phyloP scores from a whole-genome alignment of 2,329 filamentous ascomycete genomes.

The Geosmithia morbida region DNA sequence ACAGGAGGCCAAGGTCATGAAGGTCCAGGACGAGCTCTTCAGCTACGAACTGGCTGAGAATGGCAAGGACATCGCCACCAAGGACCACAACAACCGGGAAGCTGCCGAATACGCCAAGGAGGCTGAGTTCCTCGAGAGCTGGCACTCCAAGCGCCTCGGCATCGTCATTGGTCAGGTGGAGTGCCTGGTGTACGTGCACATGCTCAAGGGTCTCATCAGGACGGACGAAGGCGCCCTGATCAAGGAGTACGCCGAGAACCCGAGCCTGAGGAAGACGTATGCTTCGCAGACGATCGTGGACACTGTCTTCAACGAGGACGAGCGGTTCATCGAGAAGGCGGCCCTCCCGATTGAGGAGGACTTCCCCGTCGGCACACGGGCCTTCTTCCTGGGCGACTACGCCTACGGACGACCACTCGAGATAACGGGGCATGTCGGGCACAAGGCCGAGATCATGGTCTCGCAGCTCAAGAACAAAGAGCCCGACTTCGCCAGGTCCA shows the following conservation, averaged over 20 bases:
- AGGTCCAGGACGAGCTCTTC: slow-evolving; percentile 87
- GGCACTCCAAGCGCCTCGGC: slow-evolving; percentile 82
- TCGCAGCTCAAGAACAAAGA: slow-evolving; percentile 59
- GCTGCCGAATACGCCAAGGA: slow-evolving; percentile 78
- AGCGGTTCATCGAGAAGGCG: slow-evolving; percentile 79
- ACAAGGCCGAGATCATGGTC: slow-evolving; percentile 70
- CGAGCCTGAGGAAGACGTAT: slow-evolving; percentile 76
- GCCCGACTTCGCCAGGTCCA: slow-evolving; percentile 62
- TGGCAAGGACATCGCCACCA: slow-evolving; percentile 48
- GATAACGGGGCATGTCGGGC: slow-evolving; percentile 57
- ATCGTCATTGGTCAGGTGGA: slow-evolving; percentile 80
- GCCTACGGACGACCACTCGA: slow-evolving; percentile 86
- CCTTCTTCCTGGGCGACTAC: slow-evolving; percentile 89
- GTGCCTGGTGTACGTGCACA: slow-evolving; percentile 80
- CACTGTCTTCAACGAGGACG: slow-evolving; percentile 77
- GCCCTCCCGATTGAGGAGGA: slow-evolving; percentile 86
- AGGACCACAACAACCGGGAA: slow-evolving; percentile 59
- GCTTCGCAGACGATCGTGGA: slow-evolving; percentile 88
- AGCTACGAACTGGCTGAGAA: slow-evolving; percentile 62
- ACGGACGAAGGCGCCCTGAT: slow-evolving; percentile 81
- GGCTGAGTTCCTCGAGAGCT: slow-evolving; percentile 66
- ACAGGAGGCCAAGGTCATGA: slow-evolving; percentile 80
- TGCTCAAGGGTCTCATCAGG: slow-evolving; percentile 82
- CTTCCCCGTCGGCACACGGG: slow-evolving; percentile 68
- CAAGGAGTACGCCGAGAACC: slow-evolving; percentile 82